These are phyloP conservation scores for Penicillium sp. DNA, from an alignment of 2,329 filamentous ascomycete species.

Conservation along the genomic window DNA sequence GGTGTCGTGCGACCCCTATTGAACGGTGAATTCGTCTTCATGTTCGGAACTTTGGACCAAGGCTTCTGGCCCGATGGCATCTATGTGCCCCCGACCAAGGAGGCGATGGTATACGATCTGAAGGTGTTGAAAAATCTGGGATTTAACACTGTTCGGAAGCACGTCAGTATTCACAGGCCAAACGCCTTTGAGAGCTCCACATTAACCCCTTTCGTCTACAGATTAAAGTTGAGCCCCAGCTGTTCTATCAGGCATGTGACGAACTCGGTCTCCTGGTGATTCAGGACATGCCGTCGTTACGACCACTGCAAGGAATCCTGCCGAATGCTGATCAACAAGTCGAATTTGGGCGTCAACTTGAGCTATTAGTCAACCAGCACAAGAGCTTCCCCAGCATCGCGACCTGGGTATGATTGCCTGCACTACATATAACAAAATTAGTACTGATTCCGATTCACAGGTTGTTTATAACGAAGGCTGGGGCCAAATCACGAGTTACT, in stretches of 20 bases:
- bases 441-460: conserved; percentile 34
- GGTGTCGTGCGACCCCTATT: conserved; percentile 65
- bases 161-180: conserved; percentile 51
- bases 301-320: conserved; percentile 43
- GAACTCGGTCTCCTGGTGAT: conserved; percentile 67
- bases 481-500: conserved; percentile 60
- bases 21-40: conserved; percentile 70
- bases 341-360: conserved; percentile 68
- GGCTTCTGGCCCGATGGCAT: conserved; percentile 73
- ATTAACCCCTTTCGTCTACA: conserved; percentile 20
- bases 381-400: conserved; percentile 68
- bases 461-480: conserved; percentile 74
- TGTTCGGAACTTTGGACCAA: conserved; percentile 71
- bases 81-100: conserved; percentile 65
- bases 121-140: conserved; percentile 66
- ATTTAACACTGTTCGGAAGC: conserved; percentile 73
- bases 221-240: conserved; percentile 69
- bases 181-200: neutral
- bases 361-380: conserved; percentile 64
- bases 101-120: conserved; percentile 71
- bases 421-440: neutral
- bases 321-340: conserved; percentile 57
- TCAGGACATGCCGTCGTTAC: conserved; percentile 71
- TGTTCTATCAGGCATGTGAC: conserved; percentile 71
- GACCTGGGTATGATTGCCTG: conserved; percentile 57